These are phyloP conservation scores for Ophiocytium majus DNA, from an alignment of 352 stramenopile genomes.

Conservation along the genomic window DNA sequence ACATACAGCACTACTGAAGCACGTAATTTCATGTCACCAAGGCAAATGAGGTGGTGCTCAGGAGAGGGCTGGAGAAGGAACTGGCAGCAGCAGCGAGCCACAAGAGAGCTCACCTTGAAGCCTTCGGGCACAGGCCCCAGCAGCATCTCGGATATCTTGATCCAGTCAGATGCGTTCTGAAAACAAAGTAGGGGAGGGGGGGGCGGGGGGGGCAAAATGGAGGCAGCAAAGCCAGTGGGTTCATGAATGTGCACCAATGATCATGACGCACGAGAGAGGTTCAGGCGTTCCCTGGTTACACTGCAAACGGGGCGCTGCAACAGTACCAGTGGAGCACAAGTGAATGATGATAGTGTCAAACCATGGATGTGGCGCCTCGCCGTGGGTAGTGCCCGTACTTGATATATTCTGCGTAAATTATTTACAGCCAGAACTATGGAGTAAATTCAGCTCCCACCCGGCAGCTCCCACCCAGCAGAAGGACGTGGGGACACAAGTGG, in stretches of 20 bases:
- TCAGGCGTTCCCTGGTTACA: not conserved
- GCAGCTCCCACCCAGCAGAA: too few species aligned
- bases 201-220: not conserved
- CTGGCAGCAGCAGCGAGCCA: too few species aligned
- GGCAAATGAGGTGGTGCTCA: not conserved
- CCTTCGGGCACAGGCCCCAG: constrained; percentile 85
- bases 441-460: too few species aligned
- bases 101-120: constrained; percentile 60
- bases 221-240: not conserved
- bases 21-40: constrained; percentile 32
- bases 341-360: not conserved
- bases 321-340: not conserved
- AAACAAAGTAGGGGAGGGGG: not conserved
- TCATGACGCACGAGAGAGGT: too few species aligned
- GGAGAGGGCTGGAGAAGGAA: too few species aligned
- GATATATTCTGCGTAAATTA: too few species aligned
- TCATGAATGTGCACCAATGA: too few species aligned
- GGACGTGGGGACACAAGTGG: too few species aligned
- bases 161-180: constrained; percentile 90
- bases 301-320: not conserved
- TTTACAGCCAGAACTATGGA: too few species aligned
- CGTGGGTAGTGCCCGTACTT: not conserved
- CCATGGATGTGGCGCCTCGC: not conserved
- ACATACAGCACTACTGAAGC: constrained; percentile 56
- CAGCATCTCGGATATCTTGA: constrained; percentile 98